phyloP scores from a whole-genome alignment of 2,329 filamentous ascomycete species.

The Acrocalymma vagum region DNA sequence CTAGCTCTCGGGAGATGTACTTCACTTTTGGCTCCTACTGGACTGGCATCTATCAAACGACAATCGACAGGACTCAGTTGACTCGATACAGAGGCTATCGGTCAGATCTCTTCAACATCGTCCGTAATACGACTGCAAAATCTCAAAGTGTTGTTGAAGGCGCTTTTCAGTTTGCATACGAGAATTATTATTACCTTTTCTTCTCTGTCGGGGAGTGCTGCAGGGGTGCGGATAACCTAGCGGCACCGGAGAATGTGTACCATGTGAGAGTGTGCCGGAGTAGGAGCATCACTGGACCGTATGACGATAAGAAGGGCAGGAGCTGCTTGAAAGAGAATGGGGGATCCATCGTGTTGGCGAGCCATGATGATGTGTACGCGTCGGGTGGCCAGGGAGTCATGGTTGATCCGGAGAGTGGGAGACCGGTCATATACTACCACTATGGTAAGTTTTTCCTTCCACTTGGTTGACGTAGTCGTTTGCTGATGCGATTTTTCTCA shows the following conservation, averaged over 20 bases:
- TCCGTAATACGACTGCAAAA: constrained; percentile 24
- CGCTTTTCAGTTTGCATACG: constrained; percentile 60
- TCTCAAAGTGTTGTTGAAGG: constrained; percentile 58
- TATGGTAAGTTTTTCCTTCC: constrained; percentile 36
- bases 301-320: constrained; percentile 43
- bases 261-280: constrained; percentile 69
- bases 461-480: neutral
- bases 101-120: constrained; percentile 20
- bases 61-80: constrained; percentile 43
- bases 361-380: constrained; percentile 56
- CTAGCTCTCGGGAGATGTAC: constrained; percentile 43
- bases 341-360: constrained; percentile 67
- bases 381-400: constrained; percentile 43
- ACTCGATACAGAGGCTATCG: constrained; percentile 11
- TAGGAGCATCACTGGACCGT: constrained; percentile 58
- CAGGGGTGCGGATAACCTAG: constrained; percentile 56
- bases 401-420: constrained; percentile 19
- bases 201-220: constrained; percentile 69
- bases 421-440: constrained; percentile 41
- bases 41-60: constrained; percentile 69
- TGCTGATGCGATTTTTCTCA: constrained; percentile 11
- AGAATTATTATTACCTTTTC: constrained; percentile 67
- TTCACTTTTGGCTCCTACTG: constrained; percentile 74
- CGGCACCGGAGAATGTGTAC: constrained; percentile 67
- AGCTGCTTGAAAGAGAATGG: constrained; percentile 60